Evolutionary conservation across 2,329 filamentous ascomycete species (phyloP).

Genomic region (Talaromyces albobiverticillius): DNA sequence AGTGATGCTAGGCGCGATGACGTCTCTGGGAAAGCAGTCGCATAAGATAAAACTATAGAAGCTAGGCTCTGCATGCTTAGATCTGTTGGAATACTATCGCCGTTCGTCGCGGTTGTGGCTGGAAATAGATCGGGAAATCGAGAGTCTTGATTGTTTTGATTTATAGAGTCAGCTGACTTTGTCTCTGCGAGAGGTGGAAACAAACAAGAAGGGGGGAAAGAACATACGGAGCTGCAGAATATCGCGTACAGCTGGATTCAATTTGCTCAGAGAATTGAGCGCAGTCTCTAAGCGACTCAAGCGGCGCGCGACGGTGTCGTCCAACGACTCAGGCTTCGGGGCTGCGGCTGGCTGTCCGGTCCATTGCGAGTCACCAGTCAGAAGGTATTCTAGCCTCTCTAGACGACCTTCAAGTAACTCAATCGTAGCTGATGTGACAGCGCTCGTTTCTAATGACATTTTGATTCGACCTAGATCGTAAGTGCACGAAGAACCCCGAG

Average conservation of each 20-base stretch:
- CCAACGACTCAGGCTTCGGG: conserved; percentile 31
- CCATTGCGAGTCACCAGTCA: conserved; percentile 41
- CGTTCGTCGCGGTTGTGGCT: conserved; percentile 24
- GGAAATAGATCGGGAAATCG: conserved; percentile 43
- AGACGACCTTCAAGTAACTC: conserved; percentile 45
- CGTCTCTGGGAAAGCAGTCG: conserved; percentile 46
- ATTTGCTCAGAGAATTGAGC: conserved; percentile 35
- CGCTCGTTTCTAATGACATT: conserved; percentile 34
- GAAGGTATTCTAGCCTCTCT: conserved; percentile 43
- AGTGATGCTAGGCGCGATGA: conserved; percentile 48
- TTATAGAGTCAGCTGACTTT: not conserved
- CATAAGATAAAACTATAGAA: conserved; percentile 44
- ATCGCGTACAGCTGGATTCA: conserved; percentile 39
- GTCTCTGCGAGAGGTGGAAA: too few species aligned
- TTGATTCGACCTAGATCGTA: not conserved
- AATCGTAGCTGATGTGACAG: conserved; percentile 38
- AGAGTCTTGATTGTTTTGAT: conserved; percentile 29
- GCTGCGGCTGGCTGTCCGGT: conserved; percentile 35
- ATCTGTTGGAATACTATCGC: conserved; percentile 30
- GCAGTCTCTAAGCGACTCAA: conserved; percentile 37
- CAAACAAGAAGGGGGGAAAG: conserved; percentile 3
- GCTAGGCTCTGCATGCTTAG: conserved; percentile 36
- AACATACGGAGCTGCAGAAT: conserved; percentile 41
- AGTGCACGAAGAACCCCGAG: too few species aligned
- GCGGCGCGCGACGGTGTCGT: conserved; percentile 39